phyloP scores from a whole-genome alignment of 768 basidiomycete species.

The Hygrophorus pudorinus region DNA sequence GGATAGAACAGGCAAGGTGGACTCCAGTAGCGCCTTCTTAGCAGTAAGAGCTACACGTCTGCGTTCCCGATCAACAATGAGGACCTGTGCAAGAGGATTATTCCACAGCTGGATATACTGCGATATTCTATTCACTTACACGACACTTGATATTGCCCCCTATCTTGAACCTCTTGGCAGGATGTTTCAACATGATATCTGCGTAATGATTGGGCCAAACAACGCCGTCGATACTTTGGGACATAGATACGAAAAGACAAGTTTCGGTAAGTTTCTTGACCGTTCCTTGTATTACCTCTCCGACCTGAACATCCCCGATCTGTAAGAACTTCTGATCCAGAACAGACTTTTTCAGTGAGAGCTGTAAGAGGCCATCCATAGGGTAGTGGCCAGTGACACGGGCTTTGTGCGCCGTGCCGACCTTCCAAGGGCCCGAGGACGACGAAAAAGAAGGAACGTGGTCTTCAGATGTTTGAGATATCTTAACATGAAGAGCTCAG shows the following conservation, averaged over 20 bases:
- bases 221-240: slow-evolving; percentile 84
- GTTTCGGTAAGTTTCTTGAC: slow-evolving; percentile 78
- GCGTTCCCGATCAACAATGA: slow-evolving; percentile 71
- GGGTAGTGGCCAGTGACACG: slow-evolving; percentile 80
- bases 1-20: slow-evolving; percentile 60
- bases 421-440: slow-evolving; percentile 70
- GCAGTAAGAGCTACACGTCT: slow-evolving; percentile 81
- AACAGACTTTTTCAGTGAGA: slow-evolving; percentile 77
- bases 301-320: slow-evolving; percentile 72
- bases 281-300: slow-evolving; percentile 78
- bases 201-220: slow-evolving; percentile 94
- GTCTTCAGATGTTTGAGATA: slow-evolving; percentile 89
- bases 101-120: too few species aligned
- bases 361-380: slow-evolving; percentile 80
- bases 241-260: slow-evolving; percentile 77
- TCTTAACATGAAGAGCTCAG: slow-evolving; percentile 34
- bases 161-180: slow-evolving; percentile 80
- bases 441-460: slow-evolving; percentile 71
- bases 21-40: slow-evolving; percentile 84
- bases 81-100: slow-evolving; percentile 38
- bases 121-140: slow-evolving; percentile 33
- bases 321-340: slow-evolving; percentile 82
- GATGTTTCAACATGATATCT: slow-evolving; percentile 90
- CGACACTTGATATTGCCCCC: slow-evolving; percentile 79
- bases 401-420: slow-evolving; percentile 70